Base-by-base conservation (phyloP, 2,329 filamentous ascomycete genomes). In the Xylaria sp. region DNA sequence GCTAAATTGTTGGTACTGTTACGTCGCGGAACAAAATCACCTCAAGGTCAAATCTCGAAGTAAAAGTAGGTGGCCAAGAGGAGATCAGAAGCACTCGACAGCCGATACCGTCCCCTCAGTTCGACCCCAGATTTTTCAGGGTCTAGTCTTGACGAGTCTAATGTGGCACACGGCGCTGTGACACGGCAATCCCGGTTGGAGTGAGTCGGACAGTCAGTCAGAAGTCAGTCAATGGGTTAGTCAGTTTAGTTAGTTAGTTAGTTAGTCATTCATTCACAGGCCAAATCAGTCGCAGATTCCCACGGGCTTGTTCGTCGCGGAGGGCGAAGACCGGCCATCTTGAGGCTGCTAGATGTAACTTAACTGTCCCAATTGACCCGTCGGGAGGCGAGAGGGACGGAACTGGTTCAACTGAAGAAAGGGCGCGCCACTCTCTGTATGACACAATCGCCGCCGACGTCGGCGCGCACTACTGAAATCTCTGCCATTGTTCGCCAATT, bases 381-480 rank as follows among this genome's bases (percentile, higher is more conserved):
- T 28, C 28, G 28, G 28, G 28, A 28, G 28, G 28, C 28, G 28
- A 37, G 8, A 37, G 34, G 34, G 7, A 37, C 4, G 28, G 28
- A 3, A 37, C 34, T 8, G 34, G 7, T 20, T 34, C 23, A 51
- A 55, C 12, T 48, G n/a, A 39, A 31, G 31, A 58, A 63, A 60
- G 61, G 56, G 56, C 62, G 51, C 51, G 34, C 34, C 34, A 37
- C 7, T 37, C 10, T 37, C 8, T 37, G 34, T 37, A 67, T 67
- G 64, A 67, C 59, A 50, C 55, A 48, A 58, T 20, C 46, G 6
- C 13, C 59, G 67, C 67, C 67, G 67, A 69, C 59, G 31, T 69
- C 67, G 67, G 67, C 41, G 31, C 13, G n/a, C 54, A 23, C 15
- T 13, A 25, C 12, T 31, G n/a, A 56, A 37, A 23, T 37, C 34